These are phyloP conservation scores for Daldinia loculata DNA, from an alignment of 495 filamentous ascomycete genomes.

Conservation along the genomic window DNA sequence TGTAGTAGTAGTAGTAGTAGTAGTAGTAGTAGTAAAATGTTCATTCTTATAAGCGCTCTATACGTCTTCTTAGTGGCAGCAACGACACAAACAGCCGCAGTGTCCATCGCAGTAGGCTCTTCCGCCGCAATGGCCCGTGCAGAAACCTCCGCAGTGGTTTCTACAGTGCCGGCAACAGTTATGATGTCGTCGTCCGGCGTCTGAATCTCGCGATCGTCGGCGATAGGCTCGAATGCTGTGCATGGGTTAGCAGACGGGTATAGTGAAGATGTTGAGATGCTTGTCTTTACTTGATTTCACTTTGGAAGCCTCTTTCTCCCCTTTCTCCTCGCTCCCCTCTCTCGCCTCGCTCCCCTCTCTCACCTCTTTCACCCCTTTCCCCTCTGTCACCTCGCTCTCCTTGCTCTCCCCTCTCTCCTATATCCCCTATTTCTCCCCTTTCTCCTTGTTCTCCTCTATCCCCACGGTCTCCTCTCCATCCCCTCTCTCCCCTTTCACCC, in stretches of 20 bases:
- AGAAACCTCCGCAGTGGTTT: conserved; percentile 16
- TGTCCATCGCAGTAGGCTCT: background rate
- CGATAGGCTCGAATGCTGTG: background rate
- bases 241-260: background rate
- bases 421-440: background rate
- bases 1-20: background rate
- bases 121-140: background rate
- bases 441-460: conserved; percentile 1
- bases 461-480: background rate
- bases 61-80: conserved; percentile 14
- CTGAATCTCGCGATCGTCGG: background rate
- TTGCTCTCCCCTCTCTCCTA: background rate
- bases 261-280: background rate
- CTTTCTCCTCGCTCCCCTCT: background rate
- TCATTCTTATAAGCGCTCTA: background rate
- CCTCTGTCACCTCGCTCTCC: background rate
- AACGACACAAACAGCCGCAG: conserved; percentile 23
- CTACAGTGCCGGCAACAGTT: conserved; percentile 1
- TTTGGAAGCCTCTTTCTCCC: background rate
- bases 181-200: background rate
- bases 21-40: too few species aligned
- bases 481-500: background rate
- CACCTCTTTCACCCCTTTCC: background rate
- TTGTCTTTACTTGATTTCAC: background rate
- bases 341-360: background rate